Conservation (phyloP, 148 eudicot genomes). For the Diospyros kaki region DNA sequence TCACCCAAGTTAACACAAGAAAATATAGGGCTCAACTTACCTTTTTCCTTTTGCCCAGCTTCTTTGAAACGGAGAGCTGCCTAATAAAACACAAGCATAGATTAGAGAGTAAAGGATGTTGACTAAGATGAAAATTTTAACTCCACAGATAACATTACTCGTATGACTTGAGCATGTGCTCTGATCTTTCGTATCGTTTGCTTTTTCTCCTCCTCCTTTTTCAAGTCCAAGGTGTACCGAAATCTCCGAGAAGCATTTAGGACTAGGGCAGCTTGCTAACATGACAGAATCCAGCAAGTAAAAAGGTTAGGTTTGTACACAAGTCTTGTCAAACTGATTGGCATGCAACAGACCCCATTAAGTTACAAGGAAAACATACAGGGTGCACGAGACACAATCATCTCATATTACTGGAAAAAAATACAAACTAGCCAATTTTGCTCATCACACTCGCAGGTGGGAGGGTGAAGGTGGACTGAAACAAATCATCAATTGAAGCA, state of each 20-base stretch:
- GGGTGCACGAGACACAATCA: too few species aligned
- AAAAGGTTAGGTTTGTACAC: not conserved
- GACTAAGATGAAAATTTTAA: not conserved
- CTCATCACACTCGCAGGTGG: too few species aligned
- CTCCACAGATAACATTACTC: slow-evolving; percentile 37
- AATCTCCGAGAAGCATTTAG: slow-evolving; percentile 92
- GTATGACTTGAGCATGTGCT: slow-evolving; percentile 88
- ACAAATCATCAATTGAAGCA: too few species aligned
- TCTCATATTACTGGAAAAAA: too few species aligned
- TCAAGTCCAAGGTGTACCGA: slow-evolving; percentile 86
- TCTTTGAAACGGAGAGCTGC: slow-evolving; percentile 79
- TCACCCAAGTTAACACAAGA: not conserved
- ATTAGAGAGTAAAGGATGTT: slow-evolving; percentile 10
- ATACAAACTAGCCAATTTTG: too few species aligned
- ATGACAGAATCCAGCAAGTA: slow-evolving; percentile 17
- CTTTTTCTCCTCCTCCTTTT: slow-evolving; percentile 84
- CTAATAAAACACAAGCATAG: slow-evolving; percentile 31
- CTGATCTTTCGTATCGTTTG: slow-evolving; percentile 67
- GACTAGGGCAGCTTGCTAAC: slow-evolving; percentile 97
- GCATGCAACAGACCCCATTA: too few species aligned
- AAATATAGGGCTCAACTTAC: slow-evolving; percentile 25
- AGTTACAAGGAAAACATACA: too few species aligned
- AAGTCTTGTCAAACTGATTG: too few species aligned
- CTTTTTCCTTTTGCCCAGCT: slow-evolving; percentile 49
- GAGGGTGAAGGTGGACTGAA: too few species aligned